Conservation (phyloP, 2,329 filamentous ascomycete species). For the Ampelomyces quisqualis region DNA sequence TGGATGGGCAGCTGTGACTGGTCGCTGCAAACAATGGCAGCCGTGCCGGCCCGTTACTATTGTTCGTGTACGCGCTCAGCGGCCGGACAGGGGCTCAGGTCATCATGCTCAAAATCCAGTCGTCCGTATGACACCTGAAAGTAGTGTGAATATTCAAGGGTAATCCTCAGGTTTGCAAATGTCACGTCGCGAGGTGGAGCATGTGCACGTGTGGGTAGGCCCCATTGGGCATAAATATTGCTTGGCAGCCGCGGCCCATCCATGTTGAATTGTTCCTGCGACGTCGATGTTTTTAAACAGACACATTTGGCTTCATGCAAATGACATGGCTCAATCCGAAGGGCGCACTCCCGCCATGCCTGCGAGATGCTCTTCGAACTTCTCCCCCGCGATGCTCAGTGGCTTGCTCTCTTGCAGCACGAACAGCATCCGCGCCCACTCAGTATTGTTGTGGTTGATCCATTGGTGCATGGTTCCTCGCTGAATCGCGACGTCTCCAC, state of each 20-base stretch:
- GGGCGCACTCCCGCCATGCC: conserved; percentile 42
- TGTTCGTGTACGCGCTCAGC: conserved; percentile 22
- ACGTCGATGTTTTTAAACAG: too few relatives aligned
- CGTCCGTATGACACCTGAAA: not conserved
- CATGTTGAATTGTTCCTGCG: too few relatives aligned
- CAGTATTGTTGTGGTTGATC: conserved; percentile 39
- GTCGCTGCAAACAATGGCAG: conserved; percentile 28
- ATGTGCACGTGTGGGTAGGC: conserved; percentile 14
- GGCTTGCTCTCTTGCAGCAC: conserved; percentile 42
- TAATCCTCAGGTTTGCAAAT: conserved; percentile 1
- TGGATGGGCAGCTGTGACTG: conserved; percentile 21
- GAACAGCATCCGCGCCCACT: conserved; percentile 43
- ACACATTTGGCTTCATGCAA: too few relatives aligned
- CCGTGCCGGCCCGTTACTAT: conserved; percentile 26
- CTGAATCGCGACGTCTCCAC: conserved; percentile 44
- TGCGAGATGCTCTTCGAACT: conserved; percentile 36
- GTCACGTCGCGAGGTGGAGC: conserved; percentile 5
- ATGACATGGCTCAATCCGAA: conserved; percentile 37
- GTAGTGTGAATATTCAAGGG: conserved; percentile 1
- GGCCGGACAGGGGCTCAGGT: conserved; percentile 11
- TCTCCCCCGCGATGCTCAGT: conserved; percentile 33
- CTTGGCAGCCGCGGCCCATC: conserved; percentile 17
- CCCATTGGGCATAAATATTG: conserved; percentile 17
- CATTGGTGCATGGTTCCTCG: conserved; percentile 46
- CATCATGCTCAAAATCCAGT: conserved; percentile 3